These are phyloP conservation scores for Triticum turgidum DNA, from an alignment of 176 grass and related monocot species.

Conservation along the genomic window DNA sequence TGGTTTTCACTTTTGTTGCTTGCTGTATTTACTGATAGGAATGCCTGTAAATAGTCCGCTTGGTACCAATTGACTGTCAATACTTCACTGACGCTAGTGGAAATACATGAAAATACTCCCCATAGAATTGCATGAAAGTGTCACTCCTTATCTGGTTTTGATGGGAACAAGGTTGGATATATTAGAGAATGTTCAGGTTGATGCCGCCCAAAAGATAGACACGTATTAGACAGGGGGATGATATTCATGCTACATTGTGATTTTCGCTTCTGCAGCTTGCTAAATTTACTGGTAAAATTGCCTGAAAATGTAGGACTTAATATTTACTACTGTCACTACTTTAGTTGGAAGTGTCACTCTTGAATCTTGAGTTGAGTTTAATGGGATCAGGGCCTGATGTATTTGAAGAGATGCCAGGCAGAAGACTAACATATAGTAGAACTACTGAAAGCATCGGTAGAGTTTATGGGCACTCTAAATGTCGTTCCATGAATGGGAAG, in stretches of 20 bases:
- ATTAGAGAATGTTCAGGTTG: neutral
- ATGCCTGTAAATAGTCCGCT: neutral
- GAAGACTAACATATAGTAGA: too few species aligned
- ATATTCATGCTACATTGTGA: neutral
- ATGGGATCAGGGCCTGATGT: too few species aligned
- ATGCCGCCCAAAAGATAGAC: neutral
- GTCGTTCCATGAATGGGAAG: too few species aligned
- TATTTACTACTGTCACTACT: too few species aligned
- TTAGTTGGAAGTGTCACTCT: too few species aligned
- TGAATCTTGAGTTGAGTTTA: too few species aligned
- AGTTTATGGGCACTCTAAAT: too few species aligned
- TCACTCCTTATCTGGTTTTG: neutral
- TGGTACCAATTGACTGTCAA: neutral
- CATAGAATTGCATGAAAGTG: neutral
- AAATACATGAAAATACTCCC: neutral
- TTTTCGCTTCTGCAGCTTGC: constrained; percentile 1
- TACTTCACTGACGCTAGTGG: neutral
- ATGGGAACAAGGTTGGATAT: neutral
- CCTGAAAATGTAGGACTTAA: neutral
- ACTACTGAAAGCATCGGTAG: too few species aligned
- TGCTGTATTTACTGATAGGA: neutral
- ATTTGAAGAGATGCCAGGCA: too few species aligned
- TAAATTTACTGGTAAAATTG: neutral
- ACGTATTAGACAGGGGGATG: neutral
- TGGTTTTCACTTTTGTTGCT: neutral